Conservation (phyloP, 2,329 filamentous ascomycete genomes). For the Albophoma yamanashiensis region DNA sequence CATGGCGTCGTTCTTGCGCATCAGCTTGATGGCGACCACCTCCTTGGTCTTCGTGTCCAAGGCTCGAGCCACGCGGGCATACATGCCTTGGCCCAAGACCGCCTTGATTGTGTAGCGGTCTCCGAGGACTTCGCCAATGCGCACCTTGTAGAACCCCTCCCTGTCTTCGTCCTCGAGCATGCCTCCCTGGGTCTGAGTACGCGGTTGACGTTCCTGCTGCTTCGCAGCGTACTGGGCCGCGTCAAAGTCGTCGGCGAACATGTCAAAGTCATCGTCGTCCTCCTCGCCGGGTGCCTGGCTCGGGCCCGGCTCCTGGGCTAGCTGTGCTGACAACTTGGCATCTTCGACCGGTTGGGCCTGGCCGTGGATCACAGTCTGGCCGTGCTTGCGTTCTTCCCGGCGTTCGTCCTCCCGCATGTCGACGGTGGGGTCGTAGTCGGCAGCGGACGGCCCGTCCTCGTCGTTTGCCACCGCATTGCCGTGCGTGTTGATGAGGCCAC, state of each 20-base stretch:
- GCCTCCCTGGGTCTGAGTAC: conserved; percentile 57
- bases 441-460: conserved; percentile 75
- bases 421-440: conserved; percentile 80
- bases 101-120: conserved; percentile 83
- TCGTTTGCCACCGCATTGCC: conserved; percentile 28
- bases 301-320: conserved; percentile 26
- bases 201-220: conserved; percentile 34
- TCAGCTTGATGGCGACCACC: conserved; percentile 93
- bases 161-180: conserved; percentile 89
- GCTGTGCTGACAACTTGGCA: conserved; percentile 1
- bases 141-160: conserved; percentile 94
- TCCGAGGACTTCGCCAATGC: conserved; percentile 82
- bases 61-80: conserved; percentile 89
- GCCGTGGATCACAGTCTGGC: conserved; percentile 40
- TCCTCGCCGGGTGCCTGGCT: conserved; percentile 27
- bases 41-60: conserved; percentile 63
- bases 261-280: conserved; percentile 66
- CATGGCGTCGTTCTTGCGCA: conserved; percentile 90
- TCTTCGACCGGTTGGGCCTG: conserved; percentile 21
- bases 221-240: conserved; percentile 53
- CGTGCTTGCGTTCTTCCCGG: conserved; percentile 55
- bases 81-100: conserved; percentile 86
- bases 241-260: conserved; percentile 79
- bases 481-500: conserved; percentile 54
- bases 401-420: conserved; percentile 81